These are phyloP conservation scores for Chlamydomonas reinhardtii DNA, from an alignment of 163 green algal genomes.

Conservation along the genomic window DNA sequence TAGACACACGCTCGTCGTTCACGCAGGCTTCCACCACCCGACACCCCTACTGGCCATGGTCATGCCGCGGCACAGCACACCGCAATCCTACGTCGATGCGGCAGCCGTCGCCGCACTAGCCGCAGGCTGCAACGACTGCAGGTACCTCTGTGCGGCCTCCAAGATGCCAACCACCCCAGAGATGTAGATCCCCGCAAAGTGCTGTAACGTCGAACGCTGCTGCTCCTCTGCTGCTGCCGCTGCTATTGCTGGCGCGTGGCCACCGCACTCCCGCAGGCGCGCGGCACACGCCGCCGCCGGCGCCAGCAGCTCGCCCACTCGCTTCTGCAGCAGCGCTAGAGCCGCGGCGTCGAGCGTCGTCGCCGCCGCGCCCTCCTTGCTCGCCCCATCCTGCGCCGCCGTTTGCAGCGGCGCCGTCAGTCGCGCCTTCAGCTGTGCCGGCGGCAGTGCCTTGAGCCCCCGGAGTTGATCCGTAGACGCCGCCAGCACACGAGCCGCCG, in stretches of 20 bases:
- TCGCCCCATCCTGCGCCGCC: background rate
- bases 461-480: background rate
- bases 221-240: background rate
- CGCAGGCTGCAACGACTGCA: background rate
- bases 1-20: no score
- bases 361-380: background rate
- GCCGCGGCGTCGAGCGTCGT: background rate
- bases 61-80: no score
- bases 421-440: background rate
- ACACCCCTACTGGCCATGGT: no score
- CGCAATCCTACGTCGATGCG: background rate
- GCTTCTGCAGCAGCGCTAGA: background rate
- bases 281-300: background rate
- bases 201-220: background rate
- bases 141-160: background rate
- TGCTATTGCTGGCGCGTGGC: background rate
- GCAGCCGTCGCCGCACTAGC: background rate
- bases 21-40: no score
- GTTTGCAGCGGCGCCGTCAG: background rate
- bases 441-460: background rate
- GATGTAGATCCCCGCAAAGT: slow-evolving; percentile 28
- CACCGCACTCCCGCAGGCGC: background rate
- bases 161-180: background rate
- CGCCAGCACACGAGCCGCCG: background rate
- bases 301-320: background rate